Base-by-base conservation (phyloP, 2,329 filamentous ascomycete species). In the Penicillium verrucosum region DNA sequence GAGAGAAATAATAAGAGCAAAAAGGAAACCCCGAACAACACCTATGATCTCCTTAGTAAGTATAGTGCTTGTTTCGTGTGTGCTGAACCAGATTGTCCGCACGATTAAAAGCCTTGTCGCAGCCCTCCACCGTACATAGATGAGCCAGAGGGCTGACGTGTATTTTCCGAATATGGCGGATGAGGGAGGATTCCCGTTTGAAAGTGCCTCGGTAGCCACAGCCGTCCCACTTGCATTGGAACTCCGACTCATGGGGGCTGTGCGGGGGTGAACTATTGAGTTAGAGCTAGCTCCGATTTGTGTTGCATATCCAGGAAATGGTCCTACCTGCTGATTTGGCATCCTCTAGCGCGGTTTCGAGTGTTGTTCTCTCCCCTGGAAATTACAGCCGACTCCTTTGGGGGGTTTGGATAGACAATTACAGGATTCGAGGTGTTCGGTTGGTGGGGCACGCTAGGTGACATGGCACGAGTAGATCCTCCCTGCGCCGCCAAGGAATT, bases 81-180 rank as follows among this genome's bases (percentile, higher is more conserved):
- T 47, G 54, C 21, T 57, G 54, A 29, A 12, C 37, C 2, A 57
- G 49, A 4, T 57, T 57, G 36, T 53, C 54, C 23, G 43, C 42
- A 29, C 49, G 43, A 43, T 57, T 57, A 30, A 42, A 53, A 6
- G 43, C 44, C 54, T 27, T 53, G 23, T 49, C 29, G 5, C 54
- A 57, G 1, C 44, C 37, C 8, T 29, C 9, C 2, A 53, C 21
- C 30, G 11, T 40, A 51, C 60, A 64, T 48, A 48, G 46, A 34
- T 62, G 46, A 37, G 58, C 47, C 7, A 36, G 32, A 25, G 60
- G 60, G 4, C 38, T 51, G 27, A 64, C 34, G 30, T 64, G 62
- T 21, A 60, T 56, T 3, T 59, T 54, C 34, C 51, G 55, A 16
- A 64, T 10, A 40, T 64, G 62, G 27, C 62, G 62, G 5, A 62